phyloP scores from a whole-genome alignment of 1,139 yeast species.

The Candida tropicalis region DNA sequence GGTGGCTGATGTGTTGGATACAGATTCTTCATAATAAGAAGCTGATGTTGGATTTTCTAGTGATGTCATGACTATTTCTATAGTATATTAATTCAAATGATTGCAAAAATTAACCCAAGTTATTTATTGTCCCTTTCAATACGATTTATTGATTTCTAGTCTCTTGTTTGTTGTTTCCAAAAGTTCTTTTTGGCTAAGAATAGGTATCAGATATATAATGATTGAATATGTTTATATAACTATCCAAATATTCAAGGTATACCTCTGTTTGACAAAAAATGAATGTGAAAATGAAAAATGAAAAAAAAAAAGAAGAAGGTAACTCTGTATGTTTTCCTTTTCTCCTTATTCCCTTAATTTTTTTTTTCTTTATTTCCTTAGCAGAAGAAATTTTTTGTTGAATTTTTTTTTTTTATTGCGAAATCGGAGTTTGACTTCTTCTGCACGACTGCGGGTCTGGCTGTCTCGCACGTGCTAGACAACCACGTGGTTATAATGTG shows the following conservation, averaged over 20 bases:
- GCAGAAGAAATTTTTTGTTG: slow-evolving; percentile 1
- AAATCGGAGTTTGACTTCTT: neutral
- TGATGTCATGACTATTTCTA: neutral
- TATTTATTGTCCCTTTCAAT: too few relatives aligned
- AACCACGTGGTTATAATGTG: too few relatives aligned
- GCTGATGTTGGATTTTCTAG: slow-evolving; percentile 3
- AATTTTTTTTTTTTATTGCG: neutral
- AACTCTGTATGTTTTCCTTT: neutral
- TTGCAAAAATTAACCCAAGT: too few relatives aligned
- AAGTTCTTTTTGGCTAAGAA: too few relatives aligned
- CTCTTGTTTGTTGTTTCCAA: too few relatives aligned
- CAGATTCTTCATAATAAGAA: slow-evolving; percentile 27
- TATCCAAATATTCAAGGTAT: too few relatives aligned
- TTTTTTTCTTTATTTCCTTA: neutral
- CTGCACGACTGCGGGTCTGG: too few relatives aligned
- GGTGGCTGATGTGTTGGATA: slow-evolving; percentile 21
- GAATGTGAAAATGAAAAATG: neutral
- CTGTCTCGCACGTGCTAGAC: too few relatives aligned
- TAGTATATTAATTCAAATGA: neutral
- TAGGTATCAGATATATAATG: too few relatives aligned
- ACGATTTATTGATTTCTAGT: too few relatives aligned
- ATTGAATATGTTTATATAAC: too few relatives aligned
- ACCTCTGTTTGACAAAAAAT: too few relatives aligned
- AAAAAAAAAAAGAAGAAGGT: neutral
- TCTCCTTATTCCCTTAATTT: neutral